phyloP scores from a whole-genome alignment of 2,329 filamentous ascomycete species.

The Peltaster fructicola region DNA sequence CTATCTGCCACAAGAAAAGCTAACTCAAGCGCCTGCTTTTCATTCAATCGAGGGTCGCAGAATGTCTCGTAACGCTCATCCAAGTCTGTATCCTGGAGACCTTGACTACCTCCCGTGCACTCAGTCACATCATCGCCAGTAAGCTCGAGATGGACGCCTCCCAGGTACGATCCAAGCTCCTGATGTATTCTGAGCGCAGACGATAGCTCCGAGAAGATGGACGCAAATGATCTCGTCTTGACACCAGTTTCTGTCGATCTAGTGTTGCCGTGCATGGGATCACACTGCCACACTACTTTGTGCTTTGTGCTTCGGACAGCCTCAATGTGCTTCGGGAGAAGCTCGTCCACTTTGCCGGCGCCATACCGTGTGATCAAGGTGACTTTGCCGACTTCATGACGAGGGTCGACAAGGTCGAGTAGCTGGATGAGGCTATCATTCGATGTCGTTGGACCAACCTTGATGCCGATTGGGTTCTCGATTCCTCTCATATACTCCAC shows the following conservation, averaged over 20 bases:
- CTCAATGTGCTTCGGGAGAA: conserved; percentile 72
- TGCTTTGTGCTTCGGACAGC: conserved; percentile 67
- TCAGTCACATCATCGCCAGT: conserved; percentile 89
- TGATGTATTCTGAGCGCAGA: conserved; percentile 74
- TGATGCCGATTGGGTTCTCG: conserved; percentile 89
- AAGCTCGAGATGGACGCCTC: conserved; percentile 85
- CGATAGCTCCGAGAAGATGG: conserved; percentile 75
- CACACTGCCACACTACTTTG: conserved; percentile 86
- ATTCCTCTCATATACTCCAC: conserved; percentile 96
- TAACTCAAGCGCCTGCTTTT: conserved; percentile 91
- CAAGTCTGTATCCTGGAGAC: conserved; percentile 72
- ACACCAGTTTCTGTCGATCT: conserved; percentile 53
- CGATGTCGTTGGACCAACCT: conserved; percentile 77
- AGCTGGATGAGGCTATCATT: conserved; percentile 58
- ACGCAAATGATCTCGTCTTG: conserved; percentile 82
- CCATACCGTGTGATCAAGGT: conserved; percentile 95
- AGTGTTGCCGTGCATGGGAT: conserved; percentile 89
- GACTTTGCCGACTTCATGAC: conserved; percentile 71
- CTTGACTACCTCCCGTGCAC: conserved; percentile 79
- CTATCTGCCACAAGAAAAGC: conserved; percentile 76
- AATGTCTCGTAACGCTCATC: conserved; percentile 86
- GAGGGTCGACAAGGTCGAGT: conserved; percentile 72
- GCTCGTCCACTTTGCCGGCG: conserved; percentile 51
- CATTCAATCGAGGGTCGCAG: conserved; percentile 87
- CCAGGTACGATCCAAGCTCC: conserved; percentile 67